Conservation (phyloP, 805 yeast genomes). For the Candida pini region DNA sequence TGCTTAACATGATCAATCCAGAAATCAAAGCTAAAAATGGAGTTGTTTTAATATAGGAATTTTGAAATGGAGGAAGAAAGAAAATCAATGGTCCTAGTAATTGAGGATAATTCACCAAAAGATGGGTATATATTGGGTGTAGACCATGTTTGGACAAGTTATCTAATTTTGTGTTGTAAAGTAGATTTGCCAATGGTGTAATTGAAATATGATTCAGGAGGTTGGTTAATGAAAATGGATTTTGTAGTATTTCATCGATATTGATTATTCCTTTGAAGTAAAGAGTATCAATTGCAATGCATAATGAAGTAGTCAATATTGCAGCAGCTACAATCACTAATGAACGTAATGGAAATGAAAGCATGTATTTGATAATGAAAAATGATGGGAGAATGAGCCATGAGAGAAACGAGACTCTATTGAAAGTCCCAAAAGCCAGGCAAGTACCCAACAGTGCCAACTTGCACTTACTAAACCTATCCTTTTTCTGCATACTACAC, state of each 20-base stretch:
- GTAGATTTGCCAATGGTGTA: conserved; percentile 72
- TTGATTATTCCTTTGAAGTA: conserved; percentile 15
- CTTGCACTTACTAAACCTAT: conserved; percentile 7
- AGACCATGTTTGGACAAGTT: conserved; percentile 78
- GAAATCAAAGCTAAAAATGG: conserved; percentile 59
- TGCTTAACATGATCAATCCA: conserved; percentile 56
- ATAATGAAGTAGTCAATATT: conserved; percentile 26
- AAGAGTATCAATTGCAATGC: conserved; percentile 52
- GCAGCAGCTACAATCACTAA: conserved; percentile 34
- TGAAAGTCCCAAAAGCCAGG: conserved; percentile 67
- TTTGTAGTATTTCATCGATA: background rate
- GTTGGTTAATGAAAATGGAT: background rate
- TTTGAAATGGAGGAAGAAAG: conserved; percentile 37
- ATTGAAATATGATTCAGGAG: conserved; percentile 34
- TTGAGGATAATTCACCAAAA: conserved; percentile 71
- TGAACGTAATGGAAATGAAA: conserved; percentile 27
- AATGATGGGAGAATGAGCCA: conserved; percentile 64
- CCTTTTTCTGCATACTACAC: conserved; percentile 7
- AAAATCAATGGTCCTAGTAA: conserved; percentile 70
- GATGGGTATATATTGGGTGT: conserved; percentile 73
- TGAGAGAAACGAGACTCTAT: conserved; percentile 76
- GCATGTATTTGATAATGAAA: conserved; percentile 38
- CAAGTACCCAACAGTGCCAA: conserved; percentile 40
- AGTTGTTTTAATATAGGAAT: conserved; percentile 39
- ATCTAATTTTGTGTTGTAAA: conserved; percentile 53